These are phyloP conservation scores for Exserohilum rostratum DNA, from an alignment of 2,329 filamentous ascomycete species.

Conservation along the genomic window DNA sequence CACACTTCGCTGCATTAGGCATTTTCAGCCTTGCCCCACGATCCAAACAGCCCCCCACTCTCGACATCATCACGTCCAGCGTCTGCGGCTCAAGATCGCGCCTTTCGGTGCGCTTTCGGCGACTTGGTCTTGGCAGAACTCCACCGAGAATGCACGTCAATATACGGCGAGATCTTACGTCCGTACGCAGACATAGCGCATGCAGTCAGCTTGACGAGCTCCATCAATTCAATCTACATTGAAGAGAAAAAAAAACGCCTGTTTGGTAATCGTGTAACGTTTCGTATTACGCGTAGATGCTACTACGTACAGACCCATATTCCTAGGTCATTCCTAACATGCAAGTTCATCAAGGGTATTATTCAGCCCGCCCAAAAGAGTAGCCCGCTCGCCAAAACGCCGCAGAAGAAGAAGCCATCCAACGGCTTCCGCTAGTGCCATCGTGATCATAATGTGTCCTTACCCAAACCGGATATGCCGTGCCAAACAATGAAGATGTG, in stretches of 20 bases:
- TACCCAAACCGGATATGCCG: slow-evolving; percentile 9
- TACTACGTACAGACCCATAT: slow-evolving; percentile 4
- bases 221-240: neutral
- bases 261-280: neutral
- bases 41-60: slow-evolving; percentile 5
- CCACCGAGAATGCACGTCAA: neutral
- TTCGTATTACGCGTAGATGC: slow-evolving; percentile 10
- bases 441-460: slow-evolving; percentile 27
- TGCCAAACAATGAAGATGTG: neutral
- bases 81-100: slow-evolving; percentile 3
- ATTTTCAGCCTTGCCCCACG: slow-evolving; percentile 3
- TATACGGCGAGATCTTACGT: neutral
- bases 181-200: too few relatives aligned
- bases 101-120: neutral
- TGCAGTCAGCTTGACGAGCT: neutral
- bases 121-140: neutral
- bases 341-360: slow-evolving; percentile 20
- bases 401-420: slow-evolving; percentile 9
- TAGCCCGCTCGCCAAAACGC: slow-evolving; percentile 14
- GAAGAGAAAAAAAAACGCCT: neutral
- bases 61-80: slow-evolving; percentile 7
- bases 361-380: slow-evolving; percentile 8
- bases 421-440: slow-evolving; percentile 16
- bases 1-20: neutral
- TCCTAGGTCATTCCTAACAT: slow-evolving; percentile 7